Conservation (phyloP, 2,329 filamentous ascomycete species). For the Colletotrichum sp. region DNA sequence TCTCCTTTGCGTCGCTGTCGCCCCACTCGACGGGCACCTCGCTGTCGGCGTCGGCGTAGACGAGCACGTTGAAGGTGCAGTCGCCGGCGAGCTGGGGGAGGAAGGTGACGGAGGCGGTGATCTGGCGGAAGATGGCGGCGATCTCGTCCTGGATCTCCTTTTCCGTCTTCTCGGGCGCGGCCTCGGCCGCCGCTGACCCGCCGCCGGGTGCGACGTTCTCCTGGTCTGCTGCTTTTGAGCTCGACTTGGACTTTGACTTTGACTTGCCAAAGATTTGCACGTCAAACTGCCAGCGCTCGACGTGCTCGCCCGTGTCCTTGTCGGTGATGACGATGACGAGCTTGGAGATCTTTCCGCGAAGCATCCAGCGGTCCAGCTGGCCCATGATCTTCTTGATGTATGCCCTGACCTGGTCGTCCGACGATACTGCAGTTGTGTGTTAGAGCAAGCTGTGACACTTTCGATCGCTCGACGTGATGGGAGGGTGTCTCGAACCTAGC, state of each 20-base stretch:
- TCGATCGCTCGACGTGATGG: background rate
- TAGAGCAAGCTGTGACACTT: background rate
- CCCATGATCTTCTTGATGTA: constrained; percentile 99
- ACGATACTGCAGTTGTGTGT: constrained; percentile 65
- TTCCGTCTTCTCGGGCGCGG: constrained; percentile 79
- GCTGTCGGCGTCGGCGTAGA: constrained; percentile 95
- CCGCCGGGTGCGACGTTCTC: constrained; percentile 68
- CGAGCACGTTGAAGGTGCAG: constrained; percentile 98
- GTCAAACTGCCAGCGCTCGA: constrained; percentile 98
- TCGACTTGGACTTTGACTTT: constrained; percentile 51
- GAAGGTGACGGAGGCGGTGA: constrained; percentile 97
- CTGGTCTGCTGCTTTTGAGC: constrained; percentile 62
- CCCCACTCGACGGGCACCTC: constrained; percentile 99
- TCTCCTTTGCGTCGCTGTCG: constrained; percentile 97
- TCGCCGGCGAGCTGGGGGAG: constrained; percentile 91
- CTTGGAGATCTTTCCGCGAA: constrained; percentile 94
- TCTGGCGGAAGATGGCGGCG: constrained; percentile 95
- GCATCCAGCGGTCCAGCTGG: constrained; percentile 97
- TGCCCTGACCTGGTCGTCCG: constrained; percentile 97
- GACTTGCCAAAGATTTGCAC: constrained; percentile 50
- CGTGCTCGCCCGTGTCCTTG: constrained; percentile 95
- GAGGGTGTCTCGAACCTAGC: constrained; percentile 64
- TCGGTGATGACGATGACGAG: constrained; percentile 95
- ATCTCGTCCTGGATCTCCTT: constrained; percentile 95
- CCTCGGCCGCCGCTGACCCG: constrained; percentile 23